These are phyloP conservation scores for Carex kokanica DNA, from an alignment of 176 grass and related monocot species.

Conservation along the genomic window DNA sequence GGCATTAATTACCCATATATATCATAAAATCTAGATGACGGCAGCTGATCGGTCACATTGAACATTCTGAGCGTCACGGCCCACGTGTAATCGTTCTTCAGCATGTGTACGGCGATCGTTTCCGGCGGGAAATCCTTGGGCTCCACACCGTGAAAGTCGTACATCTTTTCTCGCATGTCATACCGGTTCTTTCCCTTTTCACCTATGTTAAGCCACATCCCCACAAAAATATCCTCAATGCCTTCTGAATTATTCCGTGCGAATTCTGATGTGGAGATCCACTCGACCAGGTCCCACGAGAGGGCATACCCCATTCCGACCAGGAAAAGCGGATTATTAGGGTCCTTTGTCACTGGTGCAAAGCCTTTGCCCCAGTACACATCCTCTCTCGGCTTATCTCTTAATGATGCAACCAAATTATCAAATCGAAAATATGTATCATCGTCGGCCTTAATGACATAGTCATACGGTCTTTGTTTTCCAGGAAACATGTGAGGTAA, in stretches of 20 bases:
- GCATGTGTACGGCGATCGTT: conserved; percentile 37
- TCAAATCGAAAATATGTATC: conserved; percentile 33
- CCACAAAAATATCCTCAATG: conserved; percentile 36
- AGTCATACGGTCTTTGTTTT: conserved; percentile 29
- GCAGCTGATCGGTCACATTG: conserved; percentile 15
- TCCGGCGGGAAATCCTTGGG: conserved; percentile 27
- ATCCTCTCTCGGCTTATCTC: conserved; percentile 32
- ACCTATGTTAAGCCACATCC: conserved; percentile 32
- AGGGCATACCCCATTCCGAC: conserved; percentile 46
- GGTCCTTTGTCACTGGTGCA: conserved; percentile 14
- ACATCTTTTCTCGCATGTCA: conserved; percentile 38
- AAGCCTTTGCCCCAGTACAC: conserved; percentile 32
- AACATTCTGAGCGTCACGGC: conserved; percentile 32
- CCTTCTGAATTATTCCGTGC: conserved; percentile 24
- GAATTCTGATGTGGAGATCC: conserved; percentile 32
- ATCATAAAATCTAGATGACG: conserved; percentile 12
- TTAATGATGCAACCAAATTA: conserved; percentile 32
- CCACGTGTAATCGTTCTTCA: conserved; percentile 31
- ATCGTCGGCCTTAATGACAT: conserved; percentile 45
- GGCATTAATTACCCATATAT: not conserved
- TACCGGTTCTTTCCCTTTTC: conserved; percentile 32
- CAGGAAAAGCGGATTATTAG: conserved; percentile 30
- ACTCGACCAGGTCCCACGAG: conserved; percentile 46
- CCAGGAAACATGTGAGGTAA: conserved; percentile 23
- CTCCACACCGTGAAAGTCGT: conserved; percentile 26